Base-by-base conservation (phyloP, 345 rosid species). In the Moricandia arvensis region DNA sequence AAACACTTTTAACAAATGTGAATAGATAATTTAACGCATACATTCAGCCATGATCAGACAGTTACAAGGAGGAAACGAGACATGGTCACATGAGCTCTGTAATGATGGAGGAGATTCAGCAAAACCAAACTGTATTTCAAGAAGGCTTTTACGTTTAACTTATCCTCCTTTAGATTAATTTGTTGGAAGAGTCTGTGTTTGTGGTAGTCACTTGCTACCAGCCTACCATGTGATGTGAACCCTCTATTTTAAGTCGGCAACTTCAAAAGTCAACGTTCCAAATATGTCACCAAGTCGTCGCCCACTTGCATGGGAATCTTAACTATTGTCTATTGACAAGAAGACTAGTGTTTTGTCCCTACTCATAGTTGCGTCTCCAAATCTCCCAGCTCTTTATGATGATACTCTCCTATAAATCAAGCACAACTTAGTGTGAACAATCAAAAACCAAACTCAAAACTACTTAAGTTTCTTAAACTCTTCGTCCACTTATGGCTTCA, bases 91-190 rank as follows among this genome's bases (percentile, higher is more conserved):
- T 67, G 37, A 66, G 54, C 27, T 24, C 51, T 51, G 63, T 51
- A 67, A 24, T 49, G 37, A 59, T 16, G 54, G 26, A 67, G 66
- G 27, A 67, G 66, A 66, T 57, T 16, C 43, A 37, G 43, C 43
- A 10, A 37, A 37, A 37, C 43, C 8, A 9, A 33, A 62, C 27
- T 11, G 51, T 34, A 38, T 63, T 64, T 49, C 7, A 51, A 68
- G 45, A 53, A 30, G 2, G 37, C 4, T 30, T 7, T 61, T 16
- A 8, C 26, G 11, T 37, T 68, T 68, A 81, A 15, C 81, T 79
- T 75, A 87, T 67, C 78, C 92, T 82, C 74, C 89, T 81, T n/a
- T n/a, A n/a, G n/a, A 18, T 57, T 58, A 58, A 21, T 17, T 68
- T 53, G 45, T 34, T 35, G 18, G 7, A 18, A 69, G 10, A 57